These are phyloP conservation scores for Polysphondylium violaceum DNA, from an alignment of 78 protist genomes.

Conservation along the genomic window DNA sequence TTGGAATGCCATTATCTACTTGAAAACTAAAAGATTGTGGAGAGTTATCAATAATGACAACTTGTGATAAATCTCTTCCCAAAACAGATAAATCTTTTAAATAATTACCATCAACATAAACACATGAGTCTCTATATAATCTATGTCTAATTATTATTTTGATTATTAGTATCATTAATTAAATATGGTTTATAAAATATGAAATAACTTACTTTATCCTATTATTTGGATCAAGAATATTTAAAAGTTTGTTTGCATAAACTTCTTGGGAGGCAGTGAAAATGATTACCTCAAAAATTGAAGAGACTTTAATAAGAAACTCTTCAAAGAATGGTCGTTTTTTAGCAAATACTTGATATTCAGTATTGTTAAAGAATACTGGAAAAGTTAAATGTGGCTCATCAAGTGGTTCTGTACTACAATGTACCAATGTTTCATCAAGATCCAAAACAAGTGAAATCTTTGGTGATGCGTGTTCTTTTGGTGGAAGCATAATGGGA, in stretches of 20 bases:
- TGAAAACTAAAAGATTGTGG: constrained; percentile 95
- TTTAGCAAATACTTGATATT: constrained; percentile 78
- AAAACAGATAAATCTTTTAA: constrained; percentile 93
- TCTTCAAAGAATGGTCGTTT: constrained; percentile 89
- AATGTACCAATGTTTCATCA: constrained; percentile 94
- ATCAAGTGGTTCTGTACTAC: constrained; percentile 83
- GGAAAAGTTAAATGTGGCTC: constrained; percentile 72
- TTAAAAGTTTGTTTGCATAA: constrained; percentile 91
- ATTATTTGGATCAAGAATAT: constrained; percentile 86
- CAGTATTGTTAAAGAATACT: constrained; percentile 65
- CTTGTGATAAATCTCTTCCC: constrained; percentile 88
- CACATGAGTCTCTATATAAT: constrained; percentile 92
- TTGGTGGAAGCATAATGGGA: constrained; percentile 60
- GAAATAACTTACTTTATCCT: constrained; percentile 53
- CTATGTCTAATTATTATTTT: constrained; percentile 69
- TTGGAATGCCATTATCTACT: constrained; percentile 94
- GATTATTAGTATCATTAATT: not conserved
- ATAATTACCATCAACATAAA: constrained; percentile 87
- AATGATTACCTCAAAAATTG: constrained; percentile 88
- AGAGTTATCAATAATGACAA: constrained; percentile 92
- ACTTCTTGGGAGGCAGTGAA: constrained; percentile 95
- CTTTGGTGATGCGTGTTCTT: constrained; percentile 36
- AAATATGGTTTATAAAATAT: not conserved
- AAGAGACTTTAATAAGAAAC: constrained; percentile 70
- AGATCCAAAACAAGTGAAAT: constrained; percentile 91